phyloP scores from a whole-genome alignment of 768 basidiomycete genomes.

The Pleurotus tuoliensis region DNA sequence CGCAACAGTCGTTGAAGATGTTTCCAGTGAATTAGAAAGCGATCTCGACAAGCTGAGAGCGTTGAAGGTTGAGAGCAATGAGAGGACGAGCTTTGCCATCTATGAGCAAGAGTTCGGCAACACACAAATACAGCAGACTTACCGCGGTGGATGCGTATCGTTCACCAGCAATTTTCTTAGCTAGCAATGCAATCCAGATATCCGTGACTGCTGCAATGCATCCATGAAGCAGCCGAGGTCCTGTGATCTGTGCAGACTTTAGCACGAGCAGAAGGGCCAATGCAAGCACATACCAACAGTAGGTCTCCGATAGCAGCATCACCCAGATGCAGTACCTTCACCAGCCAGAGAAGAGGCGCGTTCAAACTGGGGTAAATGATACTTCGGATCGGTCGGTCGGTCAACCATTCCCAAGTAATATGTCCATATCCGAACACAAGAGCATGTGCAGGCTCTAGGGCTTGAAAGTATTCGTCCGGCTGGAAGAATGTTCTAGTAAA shows the following conservation, averaged over 20 bases:
- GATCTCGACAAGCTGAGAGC: conserved; percentile 80
- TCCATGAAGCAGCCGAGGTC: conserved; percentile 78
- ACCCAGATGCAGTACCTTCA: conserved; percentile 58
- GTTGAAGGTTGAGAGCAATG: conserved; percentile 86
- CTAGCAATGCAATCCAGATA: conserved; percentile 62
- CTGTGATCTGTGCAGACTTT: conserved; percentile 47
- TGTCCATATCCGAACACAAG: conserved; percentile 89
- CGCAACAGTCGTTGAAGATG: conserved; percentile 76
- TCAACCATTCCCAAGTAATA: conserved; percentile 95
- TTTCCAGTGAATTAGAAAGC: conserved; percentile 91
- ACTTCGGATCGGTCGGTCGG: conserved; percentile 67
- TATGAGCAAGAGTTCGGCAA: neutral
- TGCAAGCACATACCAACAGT: conserved; percentile 56
- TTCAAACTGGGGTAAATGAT: conserved; percentile 81
- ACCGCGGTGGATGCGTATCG: conserved; percentile 61
- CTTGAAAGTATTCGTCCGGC: conserved; percentile 96
- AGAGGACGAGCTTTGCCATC: conserved; percentile 61
- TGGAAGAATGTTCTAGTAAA: conserved; percentile 86
- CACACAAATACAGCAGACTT: conserved; percentile 24
- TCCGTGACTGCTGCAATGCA: conserved; percentile 78
- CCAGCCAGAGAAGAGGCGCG: conserved; percentile 68
- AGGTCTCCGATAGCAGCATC: conserved; percentile 31
- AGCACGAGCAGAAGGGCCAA: neutral
- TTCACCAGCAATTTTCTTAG: conserved; percentile 52
- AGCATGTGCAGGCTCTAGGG: conserved; percentile 87